These are phyloP conservation scores for Platismatia glauca DNA, from an alignment of 495 filamentous ascomycete species.

Conservation along the genomic window DNA sequence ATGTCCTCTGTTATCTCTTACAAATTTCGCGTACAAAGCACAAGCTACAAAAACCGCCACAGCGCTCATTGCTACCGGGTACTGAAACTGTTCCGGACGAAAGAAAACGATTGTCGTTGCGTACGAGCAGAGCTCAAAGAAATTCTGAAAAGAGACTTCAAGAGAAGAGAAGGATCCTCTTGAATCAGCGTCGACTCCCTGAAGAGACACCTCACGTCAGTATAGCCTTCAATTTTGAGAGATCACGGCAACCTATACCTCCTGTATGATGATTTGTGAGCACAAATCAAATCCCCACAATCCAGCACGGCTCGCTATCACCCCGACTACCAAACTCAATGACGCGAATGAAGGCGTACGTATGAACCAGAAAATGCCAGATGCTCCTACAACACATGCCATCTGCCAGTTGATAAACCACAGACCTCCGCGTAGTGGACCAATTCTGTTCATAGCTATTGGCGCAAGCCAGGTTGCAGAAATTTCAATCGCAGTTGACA, in stretches of 20 bases:
- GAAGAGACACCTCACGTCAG: background rate
- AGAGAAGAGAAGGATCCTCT: slow-evolving; percentile 54
- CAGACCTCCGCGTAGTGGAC: slow-evolving; percentile 48
- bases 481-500: slow-evolving; percentile 15
- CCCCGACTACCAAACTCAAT: slow-evolving; percentile 39
- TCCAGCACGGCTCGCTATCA: slow-evolving; percentile 52
- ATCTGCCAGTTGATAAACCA: slow-evolving; percentile 61
- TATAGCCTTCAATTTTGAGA: background rate
- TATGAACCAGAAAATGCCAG: slow-evolving; percentile 34
- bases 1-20: slow-evolving; percentile 51
- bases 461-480: slow-evolving; percentile 22
- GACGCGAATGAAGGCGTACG: slow-evolving; percentile 31
- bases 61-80: slow-evolving; percentile 49
- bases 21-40: slow-evolving; percentile 45
- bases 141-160: slow-evolving; percentile 54
- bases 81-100: slow-evolving; percentile 49
- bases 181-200: slow-evolving; percentile 41
- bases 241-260: slow-evolving; percentile 34
- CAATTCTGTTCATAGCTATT: slow-evolving; percentile 44
- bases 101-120: slow-evolving; percentile 52
- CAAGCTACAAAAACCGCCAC: slow-evolving; percentile 42
- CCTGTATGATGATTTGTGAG: slow-evolving; percentile 56
- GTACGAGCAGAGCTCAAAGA: slow-evolving; percentile 57
- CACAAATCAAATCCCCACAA: slow-evolving; percentile 62
- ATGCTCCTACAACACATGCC: slow-evolving; percentile 37